Evolutionary conservation across 495 filamentous ascomycete genomes (phyloP).

Genomic region (Mycothermus thermophilus): DNA sequence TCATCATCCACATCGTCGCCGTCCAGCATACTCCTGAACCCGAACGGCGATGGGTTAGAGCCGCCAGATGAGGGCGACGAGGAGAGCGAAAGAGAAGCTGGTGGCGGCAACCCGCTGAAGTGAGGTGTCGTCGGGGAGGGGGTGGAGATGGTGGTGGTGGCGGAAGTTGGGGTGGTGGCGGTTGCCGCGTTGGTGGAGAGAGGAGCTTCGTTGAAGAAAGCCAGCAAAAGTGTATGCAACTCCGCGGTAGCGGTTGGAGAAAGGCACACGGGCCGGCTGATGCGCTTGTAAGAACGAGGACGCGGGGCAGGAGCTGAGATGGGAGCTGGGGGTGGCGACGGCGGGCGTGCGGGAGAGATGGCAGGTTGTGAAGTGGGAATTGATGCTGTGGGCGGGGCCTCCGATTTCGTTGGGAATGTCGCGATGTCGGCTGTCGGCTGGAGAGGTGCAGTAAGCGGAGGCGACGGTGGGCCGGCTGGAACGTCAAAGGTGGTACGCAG

Average conservation of each 20-base stretch:
- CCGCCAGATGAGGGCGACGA: no score
- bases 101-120: background rate
- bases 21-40: no score
- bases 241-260: constrained; percentile 22
- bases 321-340: no score
- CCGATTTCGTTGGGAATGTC: no score
- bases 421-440: no score
- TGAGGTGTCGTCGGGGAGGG: constrained; percentile 18
- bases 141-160: constrained; percentile 11
- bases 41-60: no score
- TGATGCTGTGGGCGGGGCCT: no score
- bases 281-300: constrained; percentile 21
- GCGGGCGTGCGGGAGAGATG: no score
- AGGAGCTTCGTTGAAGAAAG: constrained; percentile 16
- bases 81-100: constrained; percentile 13
- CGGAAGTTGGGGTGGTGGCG: constrained; percentile 6
- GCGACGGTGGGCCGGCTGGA: no score
- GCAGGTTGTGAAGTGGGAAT: background rate
- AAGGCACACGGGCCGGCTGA: constrained; percentile 22
- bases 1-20: constrained; percentile 5
- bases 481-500: no score
- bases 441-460: no score
- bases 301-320: constrained; percentile 2
- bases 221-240: constrained; percentile 18
- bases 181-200: constrained; percentile 9